phyloP scores from a whole-genome alignment of 768 basidiomycete genomes.

The Lactarius pseudohatsudake region DNA sequence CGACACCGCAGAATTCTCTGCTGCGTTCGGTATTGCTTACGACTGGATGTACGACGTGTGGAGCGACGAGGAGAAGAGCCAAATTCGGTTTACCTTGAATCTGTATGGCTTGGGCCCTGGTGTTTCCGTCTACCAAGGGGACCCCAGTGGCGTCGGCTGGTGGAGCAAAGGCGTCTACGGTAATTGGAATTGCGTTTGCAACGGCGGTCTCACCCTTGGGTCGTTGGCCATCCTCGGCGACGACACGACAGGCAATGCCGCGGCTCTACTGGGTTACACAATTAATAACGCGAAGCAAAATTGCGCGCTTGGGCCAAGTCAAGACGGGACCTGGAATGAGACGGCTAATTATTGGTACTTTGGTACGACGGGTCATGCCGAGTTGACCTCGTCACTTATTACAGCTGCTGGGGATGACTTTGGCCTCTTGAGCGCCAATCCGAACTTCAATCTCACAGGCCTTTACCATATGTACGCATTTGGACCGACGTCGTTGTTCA shows the following conservation, averaged over 20 bases:
- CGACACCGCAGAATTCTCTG: constrained; percentile 85
- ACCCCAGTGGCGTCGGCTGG: constrained; percentile 58
- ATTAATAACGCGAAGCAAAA: constrained; percentile 73
- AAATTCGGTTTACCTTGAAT: constrained; percentile 72
- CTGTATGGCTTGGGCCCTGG: constrained; percentile 75
- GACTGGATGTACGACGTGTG: constrained; percentile 94
- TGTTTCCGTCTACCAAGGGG: constrained; percentile 47
- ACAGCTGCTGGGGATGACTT: constrained; percentile 86
- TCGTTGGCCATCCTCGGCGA: constrained; percentile 89
- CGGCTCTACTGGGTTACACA: constrained; percentile 63
- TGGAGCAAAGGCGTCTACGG: constrained; percentile 74
- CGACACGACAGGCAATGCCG: constrained; percentile 71
- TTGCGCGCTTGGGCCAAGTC: constrained; percentile 61
- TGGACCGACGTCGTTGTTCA: constrained; percentile 84
- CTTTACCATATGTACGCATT: constrained; percentile 86
- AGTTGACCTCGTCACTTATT: constrained; percentile 79
- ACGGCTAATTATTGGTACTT: constrained; percentile 97
- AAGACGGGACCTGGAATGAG: constrained; percentile 91
- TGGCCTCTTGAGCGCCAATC: constrained; percentile 67
- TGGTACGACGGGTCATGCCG: constrained; percentile 86
- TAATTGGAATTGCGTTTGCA: constrained; percentile 99
- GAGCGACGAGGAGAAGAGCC: constrained; percentile 66
- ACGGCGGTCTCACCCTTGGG: constrained; percentile 84
- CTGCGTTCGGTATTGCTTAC: constrained; percentile 90
- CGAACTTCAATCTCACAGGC: constrained; percentile 70